Evolutionary conservation across 2,329 filamentous ascomycete genomes (phyloP), one percentile per base, ranked within the genome.

Genomic region (Aspergillus piperis): DNA sequence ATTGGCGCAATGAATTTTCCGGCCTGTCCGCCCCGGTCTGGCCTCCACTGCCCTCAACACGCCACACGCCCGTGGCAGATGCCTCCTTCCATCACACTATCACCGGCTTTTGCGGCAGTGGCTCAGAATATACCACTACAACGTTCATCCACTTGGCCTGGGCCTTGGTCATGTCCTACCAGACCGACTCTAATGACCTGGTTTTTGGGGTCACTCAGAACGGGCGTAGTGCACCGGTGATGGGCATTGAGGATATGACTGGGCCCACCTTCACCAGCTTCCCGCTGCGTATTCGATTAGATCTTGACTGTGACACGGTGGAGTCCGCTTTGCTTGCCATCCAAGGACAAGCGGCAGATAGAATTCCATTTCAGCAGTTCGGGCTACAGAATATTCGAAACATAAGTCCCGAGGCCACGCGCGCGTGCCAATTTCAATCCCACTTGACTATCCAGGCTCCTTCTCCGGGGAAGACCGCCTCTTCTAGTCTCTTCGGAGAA

Each of bases 181-280:
- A 78, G 56, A 71, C 75, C 54, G 71, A 72, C 5, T 68, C 71
- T 17, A 53, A 72, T 8, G 76, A 80, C 52, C 70, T 78, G 11
- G 67, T 80, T 3, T 80, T 81, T 54, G 78, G 77, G 5, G 74
- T 77, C 63, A 80, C 77, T 1, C 66, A 79, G n/a, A 78, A 75
- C 17, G 79, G 79, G n/a, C 75, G 79, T 21, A 76, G 76, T 5
- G 72, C 73, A 25, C 65, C 76, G 2, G 44, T 81, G 2, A 63
- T 68, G 3, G 76, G 74, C 5, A 74, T 80, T 32, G 78, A 79
- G 59, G 66, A 75, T 17, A 78, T 81, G 21, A 74, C 77, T 53
- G 79, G 78, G 1, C 78, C 78, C 2, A 73, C 78, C 66, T 77
- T 80, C 50, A 75, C 76, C 1, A 80, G 78, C 0, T 71, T 80